phyloP scores from a whole-genome alignment of 495 filamentous ascomycete species.

The Penicillium antarcticum region DNA sequence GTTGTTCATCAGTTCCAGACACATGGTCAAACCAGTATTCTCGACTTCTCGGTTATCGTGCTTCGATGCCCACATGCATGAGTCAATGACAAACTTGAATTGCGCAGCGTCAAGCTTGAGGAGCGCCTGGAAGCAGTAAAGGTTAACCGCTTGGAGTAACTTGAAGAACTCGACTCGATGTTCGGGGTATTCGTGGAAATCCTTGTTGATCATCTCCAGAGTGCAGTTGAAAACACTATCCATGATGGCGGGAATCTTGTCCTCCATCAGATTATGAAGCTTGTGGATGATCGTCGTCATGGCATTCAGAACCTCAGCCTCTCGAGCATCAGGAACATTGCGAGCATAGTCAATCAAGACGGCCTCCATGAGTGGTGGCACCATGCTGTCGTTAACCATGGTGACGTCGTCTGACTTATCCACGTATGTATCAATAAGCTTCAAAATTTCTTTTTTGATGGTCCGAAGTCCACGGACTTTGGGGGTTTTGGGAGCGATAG shows the following conservation, averaged over 20 bases:
- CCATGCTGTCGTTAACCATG: constrained; percentile 87
- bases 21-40: constrained; percentile 97
- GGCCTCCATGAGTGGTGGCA: constrained; percentile 94
- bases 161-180: constrained; percentile 99
- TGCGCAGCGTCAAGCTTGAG: constrained; percentile 90
- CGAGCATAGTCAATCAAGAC: constrained; percentile 94
- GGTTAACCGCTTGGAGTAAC: constrained; percentile 88
- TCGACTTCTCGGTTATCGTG: constrained; percentile 99
- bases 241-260: constrained; percentile 96
- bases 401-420: constrained; percentile 96
- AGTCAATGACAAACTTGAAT: constrained; percentile 99
- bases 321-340: constrained; percentile 93
- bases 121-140: constrained; percentile 92
- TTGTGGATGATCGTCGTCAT: constrained; percentile 98
- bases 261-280: constrained; percentile 91
- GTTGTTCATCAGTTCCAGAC: constrained; percentile 94
- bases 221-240: constrained; percentile 99
- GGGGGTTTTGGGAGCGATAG: constrained; percentile 95
- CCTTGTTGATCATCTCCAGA: constrained; percentile 99
- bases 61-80: constrained; percentile 99
- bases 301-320: constrained; percentile 94
- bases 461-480: constrained; percentile 91
- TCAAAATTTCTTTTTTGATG: constrained; percentile 99
- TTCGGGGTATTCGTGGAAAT: constrained; percentile 98
- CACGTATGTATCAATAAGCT: constrained; percentile 95